phyloP scores from a whole-genome alignment of 2,329 filamentous ascomycete species.

The Dothideomycetes sp. region DNA sequence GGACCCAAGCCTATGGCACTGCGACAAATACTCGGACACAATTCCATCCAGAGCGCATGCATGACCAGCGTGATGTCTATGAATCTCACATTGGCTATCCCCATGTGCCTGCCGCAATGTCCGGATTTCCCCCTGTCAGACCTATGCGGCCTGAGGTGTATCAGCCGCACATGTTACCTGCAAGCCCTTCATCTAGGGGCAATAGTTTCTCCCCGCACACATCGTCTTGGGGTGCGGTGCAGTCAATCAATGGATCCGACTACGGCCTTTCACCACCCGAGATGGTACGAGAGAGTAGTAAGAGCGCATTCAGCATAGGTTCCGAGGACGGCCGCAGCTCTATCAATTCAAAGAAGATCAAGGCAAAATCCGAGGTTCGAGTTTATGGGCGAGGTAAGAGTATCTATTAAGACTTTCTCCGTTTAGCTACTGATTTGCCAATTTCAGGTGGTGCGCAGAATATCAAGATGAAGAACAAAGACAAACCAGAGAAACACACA shows the following conservation, averaged over 20 bases:
- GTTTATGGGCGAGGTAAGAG: conserved; percentile 47
- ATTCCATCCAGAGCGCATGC: neutral
- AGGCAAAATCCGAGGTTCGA: conserved; percentile 37
- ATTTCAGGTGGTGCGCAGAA: conserved; percentile 40
- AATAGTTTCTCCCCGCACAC: neutral
- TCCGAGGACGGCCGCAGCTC: conserved; percentile 10
- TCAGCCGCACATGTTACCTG: conserved; percentile 2
- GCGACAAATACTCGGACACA: neutral
- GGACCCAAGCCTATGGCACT: conserved; percentile 1
- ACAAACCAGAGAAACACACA: conserved; percentile 4
- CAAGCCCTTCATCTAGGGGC: conserved; percentile 3
- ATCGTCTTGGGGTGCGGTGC: conserved; percentile 2
- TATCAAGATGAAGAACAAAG: conserved; percentile 36
- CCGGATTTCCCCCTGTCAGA: conserved; percentile 5
- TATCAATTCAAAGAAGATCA: conserved; percentile 29
- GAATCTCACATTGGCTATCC: conserved; percentile 5
- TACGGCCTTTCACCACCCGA: conserved; percentile 10
- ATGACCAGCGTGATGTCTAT: conserved; percentile 2
- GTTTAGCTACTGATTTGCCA: conserved; percentile 17
- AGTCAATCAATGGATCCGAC: conserved; percentile 3
- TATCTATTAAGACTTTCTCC: conserved; percentile 4
- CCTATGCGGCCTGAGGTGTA: conserved; percentile 5
- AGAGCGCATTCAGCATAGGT: conserved; percentile 30
- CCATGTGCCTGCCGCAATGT: conserved; percentile 13
- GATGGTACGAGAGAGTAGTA: conserved; percentile 18